Evolutionary conservation across 1,284 basidiomycete species (phyloP).

Genomic region (Trametes polyzona): DNA sequence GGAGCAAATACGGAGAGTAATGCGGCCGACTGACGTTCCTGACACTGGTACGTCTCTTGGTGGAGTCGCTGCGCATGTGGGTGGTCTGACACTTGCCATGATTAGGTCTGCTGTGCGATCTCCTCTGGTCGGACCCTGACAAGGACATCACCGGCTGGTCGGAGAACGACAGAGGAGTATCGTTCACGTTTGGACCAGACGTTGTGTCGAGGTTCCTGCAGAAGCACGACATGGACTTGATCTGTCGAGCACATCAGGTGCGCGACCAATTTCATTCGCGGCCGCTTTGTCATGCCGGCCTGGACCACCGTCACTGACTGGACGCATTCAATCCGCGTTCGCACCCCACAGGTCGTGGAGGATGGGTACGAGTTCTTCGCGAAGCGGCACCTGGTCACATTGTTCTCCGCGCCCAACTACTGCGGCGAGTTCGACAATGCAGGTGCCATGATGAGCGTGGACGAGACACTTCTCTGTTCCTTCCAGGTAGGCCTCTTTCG

Average conservation of each 20-base stretch:
- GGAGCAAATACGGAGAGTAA: constrained; percentile 99
- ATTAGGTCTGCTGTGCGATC: constrained; percentile 89
- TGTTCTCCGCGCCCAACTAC: constrained; percentile 98
- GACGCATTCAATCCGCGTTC: neutral
- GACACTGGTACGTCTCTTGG: constrained; percentile 79
- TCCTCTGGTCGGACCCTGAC: constrained; percentile 99
- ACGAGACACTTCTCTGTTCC: constrained; percentile 96
- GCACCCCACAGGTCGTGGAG: constrained; percentile 80
- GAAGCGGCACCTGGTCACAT: constrained; percentile 94
- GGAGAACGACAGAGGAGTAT: constrained; percentile 98
- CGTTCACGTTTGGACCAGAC: constrained; percentile 98
- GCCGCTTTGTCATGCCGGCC: neutral
- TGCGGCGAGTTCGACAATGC: constrained; percentile 99
- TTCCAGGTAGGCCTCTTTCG: constrained; percentile 84
- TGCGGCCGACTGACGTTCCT: constrained; percentile 99
- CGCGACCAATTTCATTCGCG: constrained; percentile 33
- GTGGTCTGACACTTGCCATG: constrained; percentile 5
- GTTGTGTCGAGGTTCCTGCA: constrained; percentile 98
- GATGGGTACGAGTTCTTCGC: constrained; percentile 99
- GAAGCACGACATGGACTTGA: constrained; percentile 99
- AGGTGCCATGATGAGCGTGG: constrained; percentile 99
- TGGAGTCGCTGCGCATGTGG: neutral
- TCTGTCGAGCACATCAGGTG: constrained; percentile 97
- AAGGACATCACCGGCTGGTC: constrained; percentile 99
- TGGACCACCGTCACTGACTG: constrained; percentile 1